Percentiles rank a stretch among this genome's conserved stretches.
phyloP scores from a whole-genome alignment of 2,329 filamentous ascomycete species.

The Cryphonectria parasitica region DNA sequence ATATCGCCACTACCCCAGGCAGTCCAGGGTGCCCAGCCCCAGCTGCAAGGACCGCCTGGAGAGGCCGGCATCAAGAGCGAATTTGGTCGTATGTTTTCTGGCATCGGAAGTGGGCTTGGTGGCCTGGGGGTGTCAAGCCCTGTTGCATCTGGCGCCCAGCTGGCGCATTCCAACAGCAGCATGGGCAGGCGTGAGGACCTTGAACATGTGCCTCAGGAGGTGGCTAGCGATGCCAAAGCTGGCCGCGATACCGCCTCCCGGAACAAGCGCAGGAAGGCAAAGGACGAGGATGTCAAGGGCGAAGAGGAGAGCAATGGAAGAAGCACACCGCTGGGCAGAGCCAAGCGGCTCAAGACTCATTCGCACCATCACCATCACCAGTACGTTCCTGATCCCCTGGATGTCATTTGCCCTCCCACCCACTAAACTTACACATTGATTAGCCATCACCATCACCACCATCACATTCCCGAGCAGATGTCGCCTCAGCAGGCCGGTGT shows the following conservation, averaged over 20 bases:
- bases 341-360: constrained; percentile 71
- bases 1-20: constrained; percentile 90
- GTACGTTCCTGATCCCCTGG: constrained; percentile 50
- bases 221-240: constrained; percentile 28
- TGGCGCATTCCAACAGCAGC: constrained; percentile 52
- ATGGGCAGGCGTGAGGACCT: constrained; percentile 58
- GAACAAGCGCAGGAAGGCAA: constrained; percentile 69
- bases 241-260: constrained; percentile 40
- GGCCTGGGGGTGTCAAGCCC: constrained; percentile 57
- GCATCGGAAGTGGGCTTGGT: constrained; percentile 70
- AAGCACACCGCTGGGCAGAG: constrained; percentile 61
- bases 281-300: constrained; percentile 71
- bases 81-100: constrained; percentile 92
- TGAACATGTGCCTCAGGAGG: constrained; percentile 50
- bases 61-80: constrained; percentile 94
- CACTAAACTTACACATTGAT: constrained; percentile 31
- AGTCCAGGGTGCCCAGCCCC: constrained; percentile 87
- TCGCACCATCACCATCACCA: constrained; percentile 69
- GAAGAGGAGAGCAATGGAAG: constrained; percentile 70
- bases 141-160: constrained; percentile 45
- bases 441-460: constrained; percentile 62
- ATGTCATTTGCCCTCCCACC: neutral
- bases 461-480: constrained; percentile 53
- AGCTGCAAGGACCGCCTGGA: constrained; percentile 75
- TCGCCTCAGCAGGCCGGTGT: constrained; percentile 46